phyloP scores from a whole-genome alignment of 768 basidiomycete species.

The Naganishia vishniacii region DNA sequence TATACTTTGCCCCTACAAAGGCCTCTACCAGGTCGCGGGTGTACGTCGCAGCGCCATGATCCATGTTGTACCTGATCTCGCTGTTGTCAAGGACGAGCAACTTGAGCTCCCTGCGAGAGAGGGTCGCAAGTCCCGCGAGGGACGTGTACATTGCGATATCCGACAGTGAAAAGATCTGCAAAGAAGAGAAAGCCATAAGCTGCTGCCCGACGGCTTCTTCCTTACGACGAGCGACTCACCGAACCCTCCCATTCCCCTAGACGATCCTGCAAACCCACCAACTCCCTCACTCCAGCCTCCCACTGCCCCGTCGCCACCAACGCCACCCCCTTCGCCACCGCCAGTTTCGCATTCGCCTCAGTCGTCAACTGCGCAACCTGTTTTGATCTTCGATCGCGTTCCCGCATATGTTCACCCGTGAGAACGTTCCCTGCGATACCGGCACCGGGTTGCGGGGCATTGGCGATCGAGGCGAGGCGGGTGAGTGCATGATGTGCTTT shows the following conservation, averaged over 20 bases:
- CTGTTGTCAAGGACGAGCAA: conserved; percentile 18
- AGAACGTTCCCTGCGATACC: not conserved
- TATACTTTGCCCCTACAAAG: conserved; percentile 26
- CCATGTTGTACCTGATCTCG: conserved; percentile 22
- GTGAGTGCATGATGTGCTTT: conserved; percentile 24
- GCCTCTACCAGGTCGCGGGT: conserved; percentile 16
- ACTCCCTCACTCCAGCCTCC: conserved; percentile 18
- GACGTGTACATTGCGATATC: conserved; percentile 27
- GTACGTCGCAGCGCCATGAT: conserved; percentile 17
- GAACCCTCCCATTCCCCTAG: conserved; percentile 28
- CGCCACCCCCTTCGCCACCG: conserved; percentile 20
- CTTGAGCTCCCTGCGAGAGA: conserved; percentile 17
- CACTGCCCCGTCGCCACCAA: conserved; percentile 10
- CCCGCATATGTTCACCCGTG: conserved; percentile 22
- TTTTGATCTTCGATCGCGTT: conserved; percentile 11
- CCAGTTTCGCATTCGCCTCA: conserved; percentile 13
- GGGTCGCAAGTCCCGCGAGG: conserved; percentile 20
- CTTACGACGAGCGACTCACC: not conserved
- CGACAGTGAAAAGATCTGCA: conserved; percentile 21
- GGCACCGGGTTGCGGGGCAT: too few species aligned
- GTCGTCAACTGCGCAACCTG: conserved; percentile 19
- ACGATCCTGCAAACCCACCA: conserved; percentile 12
- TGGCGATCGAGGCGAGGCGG: too few species aligned
- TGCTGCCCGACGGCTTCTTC: not conserved
- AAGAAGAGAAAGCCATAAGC: not conserved